Base-by-base conservation (phyloP, 148 eudicot species). In the Heliosperma pusillum region DNA sequence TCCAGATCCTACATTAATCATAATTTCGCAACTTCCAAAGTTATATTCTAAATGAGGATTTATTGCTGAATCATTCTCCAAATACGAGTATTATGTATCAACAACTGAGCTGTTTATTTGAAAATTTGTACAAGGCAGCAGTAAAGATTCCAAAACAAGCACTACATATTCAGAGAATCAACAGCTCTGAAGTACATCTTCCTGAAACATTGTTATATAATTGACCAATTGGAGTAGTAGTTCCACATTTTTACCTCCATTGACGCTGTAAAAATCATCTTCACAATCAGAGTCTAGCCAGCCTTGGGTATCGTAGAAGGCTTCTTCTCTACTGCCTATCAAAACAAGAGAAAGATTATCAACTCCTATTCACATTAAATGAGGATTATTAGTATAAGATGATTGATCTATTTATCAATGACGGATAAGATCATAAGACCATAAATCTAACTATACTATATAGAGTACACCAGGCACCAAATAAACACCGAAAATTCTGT, bases 221-320 rank as follows among this genome's bases (percentile, higher is more conserved):
- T 61, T 42, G 30, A 50, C 26, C 16, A 33, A 22, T 11, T 55
- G 12, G 74, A 63, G 44, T 16, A 24, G n/a, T 33, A 42, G 10
- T 29, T 13, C 11, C 42, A 70, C 59, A 69, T 25, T 52, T 85
- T 75, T 89, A 93, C 97, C 93, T 58, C 93, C 97, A 64, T 85
- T 85, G 12, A 93, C 97, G 65, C 97, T 93, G 60, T 85, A 68
- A 79, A 89, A 93, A 56, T 93, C 97, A 80, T 91, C 97, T 10
- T 93, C 96, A 72, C 95, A 89, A 58, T 93, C 97, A 5, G 97
- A 93, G 5, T 93, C 97, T 62, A 88, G 76, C 97, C 96, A 93
- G 65, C 82, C 84, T 82, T 90, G 91, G 10, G 97, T 87, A 71
- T 93, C 96, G 42, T 83, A 90, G 73, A 90, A 93, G 25, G 87